These are phyloP conservation scores for Annona squamosa DNA, from an alignment of 164 flowering plant genomes.

Conservation along the genomic window DNA sequence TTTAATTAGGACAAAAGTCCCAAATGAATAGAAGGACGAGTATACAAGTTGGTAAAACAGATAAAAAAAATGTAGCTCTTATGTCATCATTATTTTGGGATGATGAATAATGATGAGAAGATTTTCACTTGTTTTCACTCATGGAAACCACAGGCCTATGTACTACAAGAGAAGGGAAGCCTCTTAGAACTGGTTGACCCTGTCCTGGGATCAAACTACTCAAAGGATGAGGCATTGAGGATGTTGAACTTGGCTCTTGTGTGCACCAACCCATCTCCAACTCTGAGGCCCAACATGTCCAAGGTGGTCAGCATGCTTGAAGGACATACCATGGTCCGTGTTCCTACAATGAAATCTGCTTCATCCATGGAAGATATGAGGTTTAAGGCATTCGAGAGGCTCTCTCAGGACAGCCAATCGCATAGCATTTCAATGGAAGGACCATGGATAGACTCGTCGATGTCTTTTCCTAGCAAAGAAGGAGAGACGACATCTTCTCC, in stretches of 20 bases:
- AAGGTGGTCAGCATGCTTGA: slow-evolving; percentile 23
- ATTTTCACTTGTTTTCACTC: not conserved
- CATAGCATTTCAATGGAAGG: slow-evolving; percentile 29
- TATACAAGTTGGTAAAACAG: not conserved
- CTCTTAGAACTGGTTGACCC: slow-evolving; percentile 19
- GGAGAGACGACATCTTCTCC: slow-evolving; percentile 3
- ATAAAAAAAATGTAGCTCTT: not conserved
- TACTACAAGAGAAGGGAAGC: slow-evolving; percentile 15
- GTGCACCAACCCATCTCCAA: slow-evolving; percentile 24
- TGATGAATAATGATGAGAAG: not conserved
- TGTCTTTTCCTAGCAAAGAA: slow-evolving; percentile 20
- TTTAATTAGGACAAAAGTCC: too few species aligned
- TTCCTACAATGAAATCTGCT: slow-evolving; percentile 10
- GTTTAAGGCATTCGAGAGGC: slow-evolving; percentile 32
- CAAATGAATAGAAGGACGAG: not conserved
- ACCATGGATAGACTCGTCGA: slow-evolving; percentile 42
- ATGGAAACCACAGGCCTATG: slow-evolving; percentile 17
- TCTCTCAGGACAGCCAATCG: slow-evolving; percentile 22
- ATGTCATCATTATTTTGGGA: not conserved
- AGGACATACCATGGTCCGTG: slow-evolving; percentile 17
- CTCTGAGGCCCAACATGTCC: slow-evolving; percentile 23
- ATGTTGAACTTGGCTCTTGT: slow-evolving; percentile 20
- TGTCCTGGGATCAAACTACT: slow-evolving; percentile 10
- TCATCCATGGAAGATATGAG: slow-evolving; percentile 19
- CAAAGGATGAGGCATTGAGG: slow-evolving; percentile 15